Base-by-base conservation (phyloP, 2,329 filamentous ascomycete species). In the Cryphonectria carpinicola region DNA sequence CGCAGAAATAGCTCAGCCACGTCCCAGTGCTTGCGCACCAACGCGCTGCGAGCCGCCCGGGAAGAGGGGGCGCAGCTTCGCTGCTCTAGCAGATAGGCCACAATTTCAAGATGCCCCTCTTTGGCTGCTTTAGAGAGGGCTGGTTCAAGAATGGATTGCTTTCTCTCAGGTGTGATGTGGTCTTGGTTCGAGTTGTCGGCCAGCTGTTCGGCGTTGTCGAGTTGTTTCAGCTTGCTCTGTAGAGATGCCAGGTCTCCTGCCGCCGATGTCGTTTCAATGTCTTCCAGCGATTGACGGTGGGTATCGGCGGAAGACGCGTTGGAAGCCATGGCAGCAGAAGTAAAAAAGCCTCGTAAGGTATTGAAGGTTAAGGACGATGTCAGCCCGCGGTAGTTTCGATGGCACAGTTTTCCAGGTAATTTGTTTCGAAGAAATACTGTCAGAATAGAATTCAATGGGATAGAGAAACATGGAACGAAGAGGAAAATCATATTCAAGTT, bases 191-290 rank as follows among this genome's bases (percentile, higher is more conserved):
- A n/a, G 35, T 19, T 25, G 6, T 63, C n/a, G n/a, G 3, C 28
- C 32, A 41, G 32, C 32, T 14, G 32, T 22, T 8, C 8, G 19
- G 58, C 22, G 5, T 19, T 37, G 28, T 39, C 58, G 32, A 63
- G 60, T 25, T 41, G 22, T 41, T 63, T 5, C 60, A 63, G 39
- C 39, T 41, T n/a, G 22, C 37, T 63, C 22, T 63, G 37, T 63
- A 63, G 19, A 41, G 39, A 63, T 11, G n/a, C 11, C 60, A 63
- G n/a, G 25, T 63, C 60, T 63, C 60, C 60, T n/a, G 37, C 60
- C 35, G 60, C 35, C 19, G 22, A 37, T 63, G 41, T 39, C 8
- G 7, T n/a, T 43, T 25, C 17, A n/a, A 63, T 63, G 37, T 25
- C 25, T 63, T 63, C 60, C 19, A 41, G 60, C 60, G 43, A 8